A percentile compares a stretch with the other conserved stretches of the same genome.
Evolutionary conservation across 495 filamentous ascomycete genomes (phyloP).

Genomic region (Penicillium turbatum): DNA sequence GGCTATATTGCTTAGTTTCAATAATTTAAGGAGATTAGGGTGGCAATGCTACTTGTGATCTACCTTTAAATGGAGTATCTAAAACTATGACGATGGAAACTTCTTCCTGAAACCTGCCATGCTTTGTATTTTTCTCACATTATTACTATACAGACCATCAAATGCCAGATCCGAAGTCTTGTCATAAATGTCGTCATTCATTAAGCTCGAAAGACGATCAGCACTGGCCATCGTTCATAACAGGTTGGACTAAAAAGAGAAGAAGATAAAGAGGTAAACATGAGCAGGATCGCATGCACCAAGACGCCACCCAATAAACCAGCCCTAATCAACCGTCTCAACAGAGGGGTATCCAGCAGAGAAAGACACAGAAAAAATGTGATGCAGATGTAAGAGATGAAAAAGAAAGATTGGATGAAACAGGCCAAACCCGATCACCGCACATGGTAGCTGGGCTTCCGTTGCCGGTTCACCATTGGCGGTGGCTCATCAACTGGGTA

Average conservation of each 20-base stretch:
- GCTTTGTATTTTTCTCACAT: background rate
- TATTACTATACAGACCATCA: constrained; percentile 12
- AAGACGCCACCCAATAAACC: constrained; percentile 11
- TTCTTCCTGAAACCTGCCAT: background rate
- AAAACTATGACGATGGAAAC: no score
- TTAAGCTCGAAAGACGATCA: background rate
- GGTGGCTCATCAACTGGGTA: constrained; percentile 85
- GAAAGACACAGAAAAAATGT: constrained; percentile 13
- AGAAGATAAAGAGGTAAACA: background rate
- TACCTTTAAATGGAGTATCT: no score
- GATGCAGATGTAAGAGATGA: background rate
- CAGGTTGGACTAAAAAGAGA: background rate
- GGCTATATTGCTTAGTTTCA: background rate
- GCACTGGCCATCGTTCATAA: background rate
- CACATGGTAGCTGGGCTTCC: constrained; percentile 73
- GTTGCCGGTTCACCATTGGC: constrained; percentile 74
- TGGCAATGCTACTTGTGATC: no score
- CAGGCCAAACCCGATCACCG: constrained; percentile 33
- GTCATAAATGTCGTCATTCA: constrained; percentile 25
- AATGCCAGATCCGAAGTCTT: background rate
- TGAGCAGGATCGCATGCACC: constrained; percentile 3
- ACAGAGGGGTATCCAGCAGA: constrained; percentile 28
- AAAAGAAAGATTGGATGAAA: constrained; percentile 7
- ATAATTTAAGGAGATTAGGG: no score
- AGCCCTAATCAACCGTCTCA: constrained; percentile 14